Percentiles rank a stretch among this genome's conserved stretches.
phyloP scores from a whole-genome alignment of 768 basidiomycete species.

The Boletus rubropictus region DNA sequence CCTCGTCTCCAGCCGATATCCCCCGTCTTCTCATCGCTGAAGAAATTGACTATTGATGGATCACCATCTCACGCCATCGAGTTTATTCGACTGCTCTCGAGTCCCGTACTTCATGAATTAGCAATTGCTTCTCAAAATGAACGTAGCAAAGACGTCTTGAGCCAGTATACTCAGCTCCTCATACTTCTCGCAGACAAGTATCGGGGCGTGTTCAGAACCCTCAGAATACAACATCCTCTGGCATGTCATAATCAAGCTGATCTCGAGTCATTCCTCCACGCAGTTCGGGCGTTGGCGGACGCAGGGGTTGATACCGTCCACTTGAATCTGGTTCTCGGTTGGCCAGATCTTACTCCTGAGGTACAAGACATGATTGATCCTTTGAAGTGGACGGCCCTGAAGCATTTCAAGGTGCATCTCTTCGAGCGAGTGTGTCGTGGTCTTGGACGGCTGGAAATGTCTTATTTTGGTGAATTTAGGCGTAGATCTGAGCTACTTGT shows the following conservation, averaged over 20 bases:
- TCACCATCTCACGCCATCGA: conserved; percentile 18
- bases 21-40: conserved; percentile 21
- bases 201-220: conserved; percentile 14
- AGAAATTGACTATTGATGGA: conserved; percentile 19
- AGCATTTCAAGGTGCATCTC: conserved; percentile 12
- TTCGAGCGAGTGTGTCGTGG: conserved; percentile 9
- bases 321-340: conserved; percentile 15
- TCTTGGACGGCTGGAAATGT: conserved; percentile 11
- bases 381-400: conserved; percentile 15
- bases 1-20: conserved; percentile 11
- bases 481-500: neutral
- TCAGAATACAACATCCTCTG: conserved; percentile 17
- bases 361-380: conserved; percentile 20
- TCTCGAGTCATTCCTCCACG: conserved; percentile 14
- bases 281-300: conserved; percentile 12
- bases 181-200: conserved; percentile 21
- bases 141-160: conserved; percentile 6
- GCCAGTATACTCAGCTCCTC: conserved; percentile 16
- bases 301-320: conserved; percentile 13
- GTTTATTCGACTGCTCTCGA: conserved; percentile 19
- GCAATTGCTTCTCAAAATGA: conserved; percentile 14
- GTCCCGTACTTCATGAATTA: conserved; percentile 15
- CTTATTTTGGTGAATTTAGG: conserved; percentile 3
- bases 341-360: conserved; percentile 13
- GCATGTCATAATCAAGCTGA: conserved; percentile 11